Percentiles rank a stretch among this genome's conserved stretches.
Evolutionary conservation across 1,139 yeast genomes (phyloP).

Genomic region (Geotrichum reessii): DNA sequence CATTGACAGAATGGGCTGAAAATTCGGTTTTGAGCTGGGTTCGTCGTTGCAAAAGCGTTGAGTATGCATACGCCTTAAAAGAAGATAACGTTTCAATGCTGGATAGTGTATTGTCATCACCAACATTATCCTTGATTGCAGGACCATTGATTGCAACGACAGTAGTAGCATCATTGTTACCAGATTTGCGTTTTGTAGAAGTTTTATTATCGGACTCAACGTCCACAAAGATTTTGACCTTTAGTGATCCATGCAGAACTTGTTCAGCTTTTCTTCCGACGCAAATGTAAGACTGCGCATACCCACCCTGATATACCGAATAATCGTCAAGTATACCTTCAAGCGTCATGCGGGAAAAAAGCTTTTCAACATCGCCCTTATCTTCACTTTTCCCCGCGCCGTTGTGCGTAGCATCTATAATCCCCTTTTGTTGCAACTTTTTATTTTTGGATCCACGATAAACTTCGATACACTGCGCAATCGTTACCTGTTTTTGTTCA

Average conservation of each 20-base stretch:
- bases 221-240: conserved; percentile 43
- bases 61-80: not conserved
- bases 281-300: conserved; percentile 67
- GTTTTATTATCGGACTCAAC: not conserved
- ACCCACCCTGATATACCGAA: conserved; percentile 67
- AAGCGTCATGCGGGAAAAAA: conserved; percentile 69
- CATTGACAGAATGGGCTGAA: conserved; percentile 4
- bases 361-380: conserved; percentile 68
- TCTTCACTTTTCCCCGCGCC: conserved; percentile 64
- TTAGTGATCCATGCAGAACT: conserved; percentile 40
- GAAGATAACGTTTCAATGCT: conserved; percentile 1
- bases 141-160: conserved; percentile 3
- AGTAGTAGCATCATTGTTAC: not conserved
- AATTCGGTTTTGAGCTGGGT: conserved; percentile 12
- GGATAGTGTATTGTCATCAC: not conserved
- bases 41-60: conserved; percentile 4
- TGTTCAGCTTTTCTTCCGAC: conserved; percentile 47
- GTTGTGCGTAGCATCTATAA: conserved; percentile 53
- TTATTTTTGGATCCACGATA: conserved; percentile 67
- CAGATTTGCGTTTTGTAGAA: not conserved
- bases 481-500: conserved; percentile 59
- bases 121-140: conserved; percentile 12
- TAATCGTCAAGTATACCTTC: conserved; percentile 68
- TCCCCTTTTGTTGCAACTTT: conserved; percentile 59
- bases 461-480: conserved; percentile 76